phyloP scores from a whole-genome alignment of 352 stramenopile genomes.

The Phytophthora macrochlamydospora region DNA sequence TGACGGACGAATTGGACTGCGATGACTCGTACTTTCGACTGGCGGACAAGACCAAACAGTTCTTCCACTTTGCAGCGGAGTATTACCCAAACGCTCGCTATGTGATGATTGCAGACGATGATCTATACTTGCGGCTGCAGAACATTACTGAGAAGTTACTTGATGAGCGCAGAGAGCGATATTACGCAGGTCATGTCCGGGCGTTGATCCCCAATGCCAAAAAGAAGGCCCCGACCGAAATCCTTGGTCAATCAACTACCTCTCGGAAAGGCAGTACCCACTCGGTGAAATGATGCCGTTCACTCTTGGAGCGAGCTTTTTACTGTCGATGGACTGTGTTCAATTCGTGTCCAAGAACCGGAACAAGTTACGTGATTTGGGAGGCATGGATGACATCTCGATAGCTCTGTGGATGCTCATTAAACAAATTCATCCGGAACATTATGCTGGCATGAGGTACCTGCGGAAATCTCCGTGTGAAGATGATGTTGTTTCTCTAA shows the following conservation, averaged over 20 bases:
- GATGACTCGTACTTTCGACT: slow-evolving; percentile 36
- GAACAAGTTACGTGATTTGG: slow-evolving; percentile 26
- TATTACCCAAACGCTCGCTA: slow-evolving; percentile 20
- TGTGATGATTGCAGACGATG: slow-evolving; percentile 59
- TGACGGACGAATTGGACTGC: slow-evolving; percentile 10
- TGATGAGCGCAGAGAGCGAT: neutral
- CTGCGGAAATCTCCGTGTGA: slow-evolving; percentile 33
- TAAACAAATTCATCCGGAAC: slow-evolving; percentile 47
- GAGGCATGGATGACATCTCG: slow-evolving; percentile 58
- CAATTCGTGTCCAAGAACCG: slow-evolving; percentile 38
- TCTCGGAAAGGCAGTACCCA: slow-evolving; percentile 33
- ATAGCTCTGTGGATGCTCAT: slow-evolving; percentile 59
- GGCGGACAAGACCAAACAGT: slow-evolving; percentile 35
- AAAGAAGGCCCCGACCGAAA: slow-evolving; percentile 19
- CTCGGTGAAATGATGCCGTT: slow-evolving; percentile 5
- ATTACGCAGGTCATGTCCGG: slow-evolving; percentile 47
- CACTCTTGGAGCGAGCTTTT: slow-evolving; percentile 38
- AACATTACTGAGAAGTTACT: neutral
- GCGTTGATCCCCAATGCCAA: slow-evolving; percentile 15
- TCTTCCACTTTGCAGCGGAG: slow-evolving; percentile 26
- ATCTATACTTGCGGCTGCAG: slow-evolving; percentile 49
- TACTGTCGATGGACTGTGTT: slow-evolving; percentile 46
- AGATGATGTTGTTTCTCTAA: slow-evolving; percentile 37
- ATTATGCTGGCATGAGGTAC: slow-evolving; percentile 35
- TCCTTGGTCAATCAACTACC: slow-evolving; percentile 9